Evolutionary conservation across 2,329 filamentous ascomycete genomes (phyloP).

Genomic region (Trichocomaceae sp.): DNA sequence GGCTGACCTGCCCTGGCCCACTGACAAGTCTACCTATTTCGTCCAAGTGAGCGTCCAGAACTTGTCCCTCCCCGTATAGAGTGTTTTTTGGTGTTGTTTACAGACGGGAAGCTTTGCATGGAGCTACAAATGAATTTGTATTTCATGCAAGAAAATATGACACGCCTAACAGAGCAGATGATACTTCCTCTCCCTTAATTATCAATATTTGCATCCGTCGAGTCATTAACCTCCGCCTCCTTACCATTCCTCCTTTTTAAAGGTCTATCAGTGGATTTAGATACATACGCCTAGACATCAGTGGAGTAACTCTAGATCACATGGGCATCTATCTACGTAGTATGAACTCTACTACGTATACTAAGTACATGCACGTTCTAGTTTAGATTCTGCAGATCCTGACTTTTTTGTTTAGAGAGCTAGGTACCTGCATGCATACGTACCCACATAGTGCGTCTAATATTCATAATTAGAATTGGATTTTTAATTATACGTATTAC

Average conservation of each 20-base stretch:
- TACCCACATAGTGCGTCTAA: neutral
- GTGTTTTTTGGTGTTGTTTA: neutral
- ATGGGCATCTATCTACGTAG: neutral
- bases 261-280: too few species aligned
- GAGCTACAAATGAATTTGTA: neutral
- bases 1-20: neutral
- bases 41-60: neutral
- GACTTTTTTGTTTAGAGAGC: neutral
- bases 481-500: too few species aligned
- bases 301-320: neutral
- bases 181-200: too few species aligned
- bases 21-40: neutral
- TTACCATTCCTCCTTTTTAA: too few species aligned
- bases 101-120: neutral
- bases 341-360: too few species aligned
- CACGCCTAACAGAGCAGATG: too few species aligned
- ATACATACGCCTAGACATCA: neutral
- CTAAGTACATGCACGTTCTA: neutral
- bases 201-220: too few species aligned
- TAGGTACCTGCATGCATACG: neutral
- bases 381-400: neutral
- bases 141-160: neutral
- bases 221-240: too few species aligned
- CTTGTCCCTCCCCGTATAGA: neutral
- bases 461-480: neutral